Base-by-base conservation (phyloP, 768 basidiomycete species). In the Mycena olivaceomarginata region DNA sequence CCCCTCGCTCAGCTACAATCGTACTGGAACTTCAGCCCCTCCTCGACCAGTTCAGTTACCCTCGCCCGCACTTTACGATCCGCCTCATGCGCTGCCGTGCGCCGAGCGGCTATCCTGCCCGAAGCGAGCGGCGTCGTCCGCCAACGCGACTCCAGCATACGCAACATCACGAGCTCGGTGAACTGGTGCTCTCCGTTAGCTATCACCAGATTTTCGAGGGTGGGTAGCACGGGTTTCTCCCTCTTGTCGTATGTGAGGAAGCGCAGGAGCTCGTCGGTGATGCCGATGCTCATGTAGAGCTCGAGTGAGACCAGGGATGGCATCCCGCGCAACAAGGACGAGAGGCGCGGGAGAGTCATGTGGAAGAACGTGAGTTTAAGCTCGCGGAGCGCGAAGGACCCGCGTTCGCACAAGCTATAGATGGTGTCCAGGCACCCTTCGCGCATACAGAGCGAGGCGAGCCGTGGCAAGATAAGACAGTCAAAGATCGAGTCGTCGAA, bases 61-160 rank as follows among this genome's bases (percentile, higher is more conserved):
- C 56, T 39, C 5, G 16, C 56, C 39, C 31, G 40, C 22, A 69
- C 22, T 13, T 31, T 59, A 40, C 56, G 56, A 43, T 57, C 56
- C 20, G 39, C n/a, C 41, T n/a, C 56, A 20, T 57, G 56, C 37
- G 40, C 40, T 16, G 40, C 4, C 5, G n/a, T 4, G 11, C 39
- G 13, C n/a, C n/a, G 43, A n/a, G 40, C n/a, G 16, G 6, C 0
- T 15, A 69, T 25, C 22, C 56, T 41, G 56, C 31, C 8, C 39
- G 15, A 2, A 40, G 12, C 51, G 20, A 71, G 39, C 9, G 70
- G 70, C n/a, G 70, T 72, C 46, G 62, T 13, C 37, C 70, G n/a
- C 72, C 72, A 73, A 16, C 72, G 72, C 18, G 72, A 73, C 20
- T 57, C 64, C 7, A 73, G 12, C 72, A 73, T 73, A 6, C 53